These are phyloP conservation scores for Allantophomopsis cytisporea DNA, from an alignment of 2,329 filamentous ascomycete genomes.

Conservation along the genomic window DNA sequence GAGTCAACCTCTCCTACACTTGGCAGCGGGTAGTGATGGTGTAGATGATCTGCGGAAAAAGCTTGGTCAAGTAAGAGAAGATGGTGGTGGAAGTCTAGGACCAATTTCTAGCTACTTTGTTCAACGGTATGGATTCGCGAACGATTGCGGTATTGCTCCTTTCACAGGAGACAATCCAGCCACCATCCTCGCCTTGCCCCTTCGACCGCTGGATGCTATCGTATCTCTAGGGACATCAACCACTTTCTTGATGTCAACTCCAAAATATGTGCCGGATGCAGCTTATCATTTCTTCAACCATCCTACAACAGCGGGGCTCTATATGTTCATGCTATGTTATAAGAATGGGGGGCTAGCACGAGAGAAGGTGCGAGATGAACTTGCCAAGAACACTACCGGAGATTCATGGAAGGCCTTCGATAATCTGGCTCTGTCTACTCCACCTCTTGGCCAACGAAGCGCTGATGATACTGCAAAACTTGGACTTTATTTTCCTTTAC, in stretches of 20 bases:
- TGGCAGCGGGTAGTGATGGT: constrained; percentile 49
- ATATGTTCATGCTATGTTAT: constrained; percentile 99
- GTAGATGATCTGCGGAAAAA: constrained; percentile 57
- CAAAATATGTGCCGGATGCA: constrained; percentile 78
- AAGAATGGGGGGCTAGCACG: constrained; percentile 94
- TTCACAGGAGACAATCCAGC: constrained; percentile 95
- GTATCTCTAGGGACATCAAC: constrained; percentile 91
- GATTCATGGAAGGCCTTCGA: constrained; percentile 76
- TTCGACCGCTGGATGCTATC: constrained; percentile 81
- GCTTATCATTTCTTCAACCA: constrained; percentile 98
- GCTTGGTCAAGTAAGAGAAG: constrained; percentile 65
- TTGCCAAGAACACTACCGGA: constrained; percentile 39
- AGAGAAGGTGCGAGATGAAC: constrained; percentile 73
- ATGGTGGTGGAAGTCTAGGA: constrained; percentile 72
- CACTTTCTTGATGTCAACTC: constrained; percentile 94
- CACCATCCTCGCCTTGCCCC: constrained; percentile 81
- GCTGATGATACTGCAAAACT: constrained; percentile 55
- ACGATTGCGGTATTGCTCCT: constrained; percentile 63
- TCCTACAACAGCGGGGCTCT: constrained; percentile 76
- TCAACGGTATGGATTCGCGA: constrained; percentile 60
- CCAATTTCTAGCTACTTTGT: constrained; percentile 68
- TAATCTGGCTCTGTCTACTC: constrained; percentile 49
- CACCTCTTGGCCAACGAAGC: constrained; percentile 50
- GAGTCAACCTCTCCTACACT: constrained; percentile 60
- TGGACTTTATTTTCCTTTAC: constrained; percentile 88